Conservation (phyloP, 176 grass and related monocot genomes). For the Typha latifolia region DNA sequence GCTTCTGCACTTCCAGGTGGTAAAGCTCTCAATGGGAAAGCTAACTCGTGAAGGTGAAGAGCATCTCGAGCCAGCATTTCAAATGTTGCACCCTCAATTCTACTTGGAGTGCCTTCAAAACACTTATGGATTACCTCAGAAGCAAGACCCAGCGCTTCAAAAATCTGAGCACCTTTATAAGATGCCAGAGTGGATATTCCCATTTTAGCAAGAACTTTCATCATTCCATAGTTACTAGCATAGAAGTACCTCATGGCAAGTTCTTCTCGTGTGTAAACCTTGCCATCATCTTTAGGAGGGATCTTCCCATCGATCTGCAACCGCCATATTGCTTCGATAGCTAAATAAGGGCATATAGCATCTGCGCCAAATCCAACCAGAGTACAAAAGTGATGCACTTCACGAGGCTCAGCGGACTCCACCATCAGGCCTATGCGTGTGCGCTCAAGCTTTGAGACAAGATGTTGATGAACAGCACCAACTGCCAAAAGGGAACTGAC, state of each 20-base stretch:
- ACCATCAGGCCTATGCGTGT: conserved; percentile 72
- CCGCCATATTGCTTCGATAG: conserved; percentile 82
- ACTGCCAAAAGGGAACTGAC: conserved; percentile 92
- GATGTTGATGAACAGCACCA: conserved; percentile 96
- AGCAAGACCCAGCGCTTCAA: conserved; percentile 94
- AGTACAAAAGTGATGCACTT: conserved; percentile 97
- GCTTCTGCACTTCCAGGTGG: conserved; percentile 84
- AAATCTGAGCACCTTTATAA: conserved; percentile 99
- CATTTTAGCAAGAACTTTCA: conserved; percentile 99
- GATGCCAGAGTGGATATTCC: conserved; percentile 98
- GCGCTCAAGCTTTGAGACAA: conserved; percentile 81
- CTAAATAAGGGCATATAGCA: conserved; percentile 88
- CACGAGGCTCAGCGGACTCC: conserved; percentile 92
- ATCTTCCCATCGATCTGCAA: conserved; percentile 90
- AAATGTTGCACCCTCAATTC: conserved; percentile 88
- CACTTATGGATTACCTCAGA: conserved; percentile 78
- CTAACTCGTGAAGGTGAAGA: conserved; percentile 78
- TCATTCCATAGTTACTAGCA: conserved; percentile 87
- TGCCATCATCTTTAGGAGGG: conserved; percentile 41
- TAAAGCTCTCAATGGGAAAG: conserved; percentile 62
- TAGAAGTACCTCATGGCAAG: conserved; percentile 78
- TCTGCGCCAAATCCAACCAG: conserved; percentile 95
- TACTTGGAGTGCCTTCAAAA: conserved; percentile 84
- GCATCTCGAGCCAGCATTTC: conserved; percentile 92
- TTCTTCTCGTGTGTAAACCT: conserved; percentile 50